A percentile compares a stretch with the other conserved stretches of the same genome.
Evolutionary conservation across 2,329 filamentous ascomycete genomes (phyloP).

Genomic region (Pseudocercospora pini-densiflorae): DNA sequence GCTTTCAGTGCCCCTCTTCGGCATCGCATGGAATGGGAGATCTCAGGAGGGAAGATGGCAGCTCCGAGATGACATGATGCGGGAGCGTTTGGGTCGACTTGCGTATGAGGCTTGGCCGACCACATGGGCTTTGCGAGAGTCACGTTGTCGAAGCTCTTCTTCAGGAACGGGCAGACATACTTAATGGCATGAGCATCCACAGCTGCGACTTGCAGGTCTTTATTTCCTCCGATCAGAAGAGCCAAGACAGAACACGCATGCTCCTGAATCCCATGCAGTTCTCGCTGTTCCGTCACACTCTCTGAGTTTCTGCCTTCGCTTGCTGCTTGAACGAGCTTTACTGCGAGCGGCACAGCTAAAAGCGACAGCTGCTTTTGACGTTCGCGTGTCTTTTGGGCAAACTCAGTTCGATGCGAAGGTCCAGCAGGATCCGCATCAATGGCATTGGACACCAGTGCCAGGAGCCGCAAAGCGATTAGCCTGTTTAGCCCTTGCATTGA

Average conservation of each 20-base stretch:
- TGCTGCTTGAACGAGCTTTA: conserved; percentile 52
- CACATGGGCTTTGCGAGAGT: conserved; percentile 58
- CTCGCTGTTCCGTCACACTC: conserved; percentile 36
- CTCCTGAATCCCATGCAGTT: conserved; percentile 63
- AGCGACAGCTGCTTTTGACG: conserved; percentile 50
- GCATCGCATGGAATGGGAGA: conserved; percentile 72
- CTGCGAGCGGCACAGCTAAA: conserved; percentile 52
- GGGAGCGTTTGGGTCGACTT: conserved; percentile 21
- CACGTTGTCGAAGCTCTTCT: conserved; percentile 67
- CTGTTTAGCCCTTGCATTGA: conserved; percentile 47
- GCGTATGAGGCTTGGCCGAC: conserved; percentile 49
- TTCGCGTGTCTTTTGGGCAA: conserved; percentile 41
- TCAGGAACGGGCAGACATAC: conserved; percentile 66
- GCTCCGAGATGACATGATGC: conserved; percentile 58
- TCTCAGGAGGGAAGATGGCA: conserved; percentile 64
- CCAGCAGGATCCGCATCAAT: conserved; percentile 42
- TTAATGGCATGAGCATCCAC: conserved; percentile 70
- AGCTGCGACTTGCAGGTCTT: conserved; percentile 79
- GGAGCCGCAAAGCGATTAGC: conserved; percentile 48
- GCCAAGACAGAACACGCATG: conserved; percentile 77
- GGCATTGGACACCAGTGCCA: conserved; percentile 42
- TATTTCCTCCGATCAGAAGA: conserved; percentile 76
- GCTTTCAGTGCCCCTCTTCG: conserved; percentile 78
- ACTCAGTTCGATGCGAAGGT: conserved; percentile 38
- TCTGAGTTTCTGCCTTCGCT: conserved; percentile 24